Conservation (phyloP, 495 filamentous ascomycete genomes). For the Penicillium steckii region DNA sequence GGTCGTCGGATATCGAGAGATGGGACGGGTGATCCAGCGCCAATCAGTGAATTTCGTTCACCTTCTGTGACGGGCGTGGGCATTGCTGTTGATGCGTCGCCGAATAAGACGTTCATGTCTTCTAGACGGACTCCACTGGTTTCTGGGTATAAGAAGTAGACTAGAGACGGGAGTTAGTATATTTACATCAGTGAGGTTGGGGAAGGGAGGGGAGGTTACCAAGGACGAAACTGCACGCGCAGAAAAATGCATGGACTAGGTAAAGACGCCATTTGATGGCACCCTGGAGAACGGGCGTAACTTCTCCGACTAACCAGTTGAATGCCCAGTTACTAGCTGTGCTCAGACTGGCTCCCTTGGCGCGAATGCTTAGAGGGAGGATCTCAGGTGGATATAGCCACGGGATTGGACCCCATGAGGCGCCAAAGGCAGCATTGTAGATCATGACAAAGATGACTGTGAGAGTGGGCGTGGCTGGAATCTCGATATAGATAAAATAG, state of each 20-base stretch:
- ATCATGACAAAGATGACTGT: slow-evolving; percentile 96
- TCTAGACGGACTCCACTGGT: slow-evolving; percentile 92
- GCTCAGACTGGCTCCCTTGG: slow-evolving; percentile 95
- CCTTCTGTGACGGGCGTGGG: slow-evolving; percentile 66
- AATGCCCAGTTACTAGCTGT: slow-evolving; percentile 98
- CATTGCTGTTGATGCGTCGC: slow-evolving; percentile 80
- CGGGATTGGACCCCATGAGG: slow-evolving; percentile 98
- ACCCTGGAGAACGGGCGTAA: slow-evolving; percentile 91
- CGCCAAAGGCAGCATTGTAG: slow-evolving; percentile 97
- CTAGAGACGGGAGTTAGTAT: slow-evolving; percentile 45
- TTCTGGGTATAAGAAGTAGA: slow-evolving; percentile 96
- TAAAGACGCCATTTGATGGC: slow-evolving; percentile 91
- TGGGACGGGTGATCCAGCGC: slow-evolving; percentile 70
- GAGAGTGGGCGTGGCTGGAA: slow-evolving; percentile 69
- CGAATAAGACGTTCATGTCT: slow-evolving; percentile 92
- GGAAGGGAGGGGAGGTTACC: slow-evolving; percentile 59
- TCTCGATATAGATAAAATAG: slow-evolving; percentile 90
- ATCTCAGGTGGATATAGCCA: slow-evolving; percentile 99
- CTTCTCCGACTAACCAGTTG: slow-evolving; percentile 93
- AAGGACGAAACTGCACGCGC: slow-evolving; percentile 91
- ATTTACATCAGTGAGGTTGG: neutral
- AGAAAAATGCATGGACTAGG: slow-evolving; percentile 95
- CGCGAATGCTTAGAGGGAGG: slow-evolving; percentile 91
- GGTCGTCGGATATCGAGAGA: slow-evolving; percentile 69
- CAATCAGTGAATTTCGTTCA: slow-evolving; percentile 74